Percentiles rank a stretch among this genome's conserved stretches.
Conservation (phyloP, 805 yeast genomes). For the Metschnikowia baotianmanensis region DNA sequence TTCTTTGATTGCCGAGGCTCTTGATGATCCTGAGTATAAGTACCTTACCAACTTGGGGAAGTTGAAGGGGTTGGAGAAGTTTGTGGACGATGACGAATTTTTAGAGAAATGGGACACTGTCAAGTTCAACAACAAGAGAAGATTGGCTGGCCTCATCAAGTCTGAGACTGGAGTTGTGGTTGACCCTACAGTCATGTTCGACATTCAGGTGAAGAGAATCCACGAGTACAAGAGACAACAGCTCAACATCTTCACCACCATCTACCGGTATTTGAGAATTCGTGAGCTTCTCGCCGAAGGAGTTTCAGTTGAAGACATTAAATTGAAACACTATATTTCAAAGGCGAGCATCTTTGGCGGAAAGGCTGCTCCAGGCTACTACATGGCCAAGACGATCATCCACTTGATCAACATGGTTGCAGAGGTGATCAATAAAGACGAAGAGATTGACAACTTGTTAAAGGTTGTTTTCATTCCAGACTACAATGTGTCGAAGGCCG, state of each 20-base stretch:
- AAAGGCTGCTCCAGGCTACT: slow-evolving; percentile 97
- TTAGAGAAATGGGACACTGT: slow-evolving; percentile 67
- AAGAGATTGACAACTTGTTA: slow-evolving; percentile 68
- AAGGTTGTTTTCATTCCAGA: slow-evolving; percentile 90
- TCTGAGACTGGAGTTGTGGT: slow-evolving; percentile 61
- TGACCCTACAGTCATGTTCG: slow-evolving; percentile 75
- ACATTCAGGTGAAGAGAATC: slow-evolving; percentile 90
- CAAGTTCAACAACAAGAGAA: slow-evolving; percentile 66
- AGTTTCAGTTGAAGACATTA: slow-evolving; percentile 40
- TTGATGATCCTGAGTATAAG: slow-evolving; percentile 62
- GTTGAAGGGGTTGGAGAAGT: slow-evolving; percentile 65
- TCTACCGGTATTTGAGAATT: slow-evolving; percentile 75
- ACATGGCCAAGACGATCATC: slow-evolving; percentile 89
- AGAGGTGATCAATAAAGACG: slow-evolving; percentile 74
- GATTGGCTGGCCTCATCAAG: slow-evolving; percentile 66
- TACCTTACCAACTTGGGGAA: slow-evolving; percentile 66
- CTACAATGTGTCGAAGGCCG: slow-evolving; percentile 92
- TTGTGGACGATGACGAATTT: slow-evolving; percentile 66
- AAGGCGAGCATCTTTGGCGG: slow-evolving; percentile 88
- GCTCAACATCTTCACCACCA: slow-evolving; percentile 85
- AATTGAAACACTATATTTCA: slow-evolving; percentile 64
- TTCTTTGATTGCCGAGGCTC: slow-evolving; percentile 64
- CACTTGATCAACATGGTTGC: slow-evolving; percentile 81
- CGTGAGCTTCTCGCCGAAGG: slow-evolving; percentile 61
- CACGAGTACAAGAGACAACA: slow-evolving; percentile 97